Percentiles rank a stretch among this genome's conserved stretches.
phyloP scores from a whole-genome alignment of 148 eudicot genomes.

The Tetragonia tetragonoides region DNA sequence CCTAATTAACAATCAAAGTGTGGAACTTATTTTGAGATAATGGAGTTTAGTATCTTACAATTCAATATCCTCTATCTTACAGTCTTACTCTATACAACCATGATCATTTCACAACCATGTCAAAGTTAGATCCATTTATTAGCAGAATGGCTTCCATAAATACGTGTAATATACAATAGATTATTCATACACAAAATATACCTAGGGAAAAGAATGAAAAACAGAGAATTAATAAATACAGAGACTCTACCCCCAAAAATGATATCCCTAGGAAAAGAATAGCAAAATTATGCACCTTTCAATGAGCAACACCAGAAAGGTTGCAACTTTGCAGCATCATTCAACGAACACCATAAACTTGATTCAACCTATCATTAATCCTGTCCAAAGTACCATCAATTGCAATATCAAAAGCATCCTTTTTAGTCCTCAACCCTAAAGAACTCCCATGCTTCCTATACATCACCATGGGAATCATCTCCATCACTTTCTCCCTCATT shows the following conservation, averaged over 20 bases:
- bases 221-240: slow-evolving; percentile 3
- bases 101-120: too few species aligned
- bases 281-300: neutral
- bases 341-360: slow-evolving; percentile 13
- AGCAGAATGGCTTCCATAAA: too few species aligned
- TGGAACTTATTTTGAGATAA: too few species aligned
- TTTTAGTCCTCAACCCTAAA: slow-evolving; percentile 68
- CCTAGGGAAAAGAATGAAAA: neutral
- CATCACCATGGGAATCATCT: slow-evolving; percentile 65
- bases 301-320: neutral
- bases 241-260: too few species aligned
- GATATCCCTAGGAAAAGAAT: neutral
- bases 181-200: too few species aligned
- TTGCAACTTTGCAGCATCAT: neutral
- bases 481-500: slow-evolving; percentile 79
- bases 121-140: too few species aligned
- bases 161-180: too few species aligned
- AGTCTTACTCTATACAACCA: too few species aligned
- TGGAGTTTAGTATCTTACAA: too few species aligned
- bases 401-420: slow-evolving; percentile 92
- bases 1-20: too few species aligned
- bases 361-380: slow-evolving; percentile 54
- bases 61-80: too few species aligned
- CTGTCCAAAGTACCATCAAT: slow-evolving; percentile 69
- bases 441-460: slow-evolving; percentile 93